Conservation (phyloP, 441 rosid species). For the Capsella rubella region DNA sequence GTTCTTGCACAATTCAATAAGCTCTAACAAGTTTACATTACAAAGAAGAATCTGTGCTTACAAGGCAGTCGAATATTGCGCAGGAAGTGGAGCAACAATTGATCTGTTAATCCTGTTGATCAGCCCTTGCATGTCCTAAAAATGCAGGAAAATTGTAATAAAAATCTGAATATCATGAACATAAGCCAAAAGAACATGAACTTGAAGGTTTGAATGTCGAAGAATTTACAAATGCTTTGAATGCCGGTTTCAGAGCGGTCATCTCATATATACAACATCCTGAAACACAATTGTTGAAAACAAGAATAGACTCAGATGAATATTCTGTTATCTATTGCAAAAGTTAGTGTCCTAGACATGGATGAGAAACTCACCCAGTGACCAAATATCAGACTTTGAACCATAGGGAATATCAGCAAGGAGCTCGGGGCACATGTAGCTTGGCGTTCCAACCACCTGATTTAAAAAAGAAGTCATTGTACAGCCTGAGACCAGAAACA, state of each 20-base stretch:
- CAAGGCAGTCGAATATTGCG: slow-evolving; percentile 88
- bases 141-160: slow-evolving; percentile 21
- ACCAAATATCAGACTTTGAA: slow-evolving; percentile 98
- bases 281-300: slow-evolving; percentile 60
- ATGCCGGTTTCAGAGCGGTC: slow-evolving; percentile 91
- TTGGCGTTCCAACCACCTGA: slow-evolving; percentile 99
- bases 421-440: slow-evolving; percentile 99
- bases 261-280: slow-evolving; percentile 99
- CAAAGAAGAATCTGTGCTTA: slow-evolving; percentile 48
- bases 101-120: slow-evolving; percentile 96
- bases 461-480: slow-evolving; percentile 45
- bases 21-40: background rate
- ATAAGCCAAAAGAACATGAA: slow-evolving; percentile 28
- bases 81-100: slow-evolving; percentile 94
- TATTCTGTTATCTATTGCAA: background rate
- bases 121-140: slow-evolving; percentile 98
- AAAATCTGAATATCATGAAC: slow-evolving; percentile 8
- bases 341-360: slow-evolving; percentile 7
- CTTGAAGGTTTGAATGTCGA: slow-evolving; percentile 24
- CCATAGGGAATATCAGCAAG: slow-evolving; percentile 99
- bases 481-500: slow-evolving; percentile 26
- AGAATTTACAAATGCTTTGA: slow-evolving; percentile 93
- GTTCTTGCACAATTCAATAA: slow-evolving; percentile 13
- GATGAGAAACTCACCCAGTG: slow-evolving; percentile 70
- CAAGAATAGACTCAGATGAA: slow-evolving; percentile 28